Evolutionary conservation across 106 monocot genomes (phyloP).

Genomic region (Acanthochlamys bracteata): DNA sequence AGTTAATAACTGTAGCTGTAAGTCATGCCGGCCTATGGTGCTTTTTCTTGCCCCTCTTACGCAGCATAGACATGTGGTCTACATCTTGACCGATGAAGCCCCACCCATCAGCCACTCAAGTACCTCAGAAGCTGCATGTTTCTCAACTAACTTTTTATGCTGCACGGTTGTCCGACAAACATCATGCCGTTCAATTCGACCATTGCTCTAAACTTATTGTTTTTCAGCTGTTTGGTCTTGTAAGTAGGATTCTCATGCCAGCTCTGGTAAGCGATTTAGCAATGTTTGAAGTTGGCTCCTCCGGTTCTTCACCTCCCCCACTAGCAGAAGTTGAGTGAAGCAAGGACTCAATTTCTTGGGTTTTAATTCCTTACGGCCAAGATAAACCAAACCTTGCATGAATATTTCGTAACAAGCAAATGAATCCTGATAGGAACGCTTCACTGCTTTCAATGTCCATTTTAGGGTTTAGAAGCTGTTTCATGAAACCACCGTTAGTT

Average conservation of each 20-base stretch:
- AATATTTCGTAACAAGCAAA: conserved; percentile 67
- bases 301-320: conserved; percentile 68
- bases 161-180: conserved; percentile 77
- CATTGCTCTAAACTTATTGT: conserved; percentile 50
- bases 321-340: conserved; percentile 14
- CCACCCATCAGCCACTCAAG: conserved; percentile 75
- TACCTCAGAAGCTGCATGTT: conserved; percentile 81
- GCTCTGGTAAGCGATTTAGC: conserved; percentile 57
- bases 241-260: conserved; percentile 72
- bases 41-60: conserved; percentile 55
- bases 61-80: conserved; percentile 56
- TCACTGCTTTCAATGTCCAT: conserved; percentile 48
- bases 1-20: not conserved
- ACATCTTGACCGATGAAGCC: conserved; percentile 27
- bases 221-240: conserved; percentile 55
- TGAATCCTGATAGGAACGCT: conserved; percentile 67
- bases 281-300: conserved; percentile 84
- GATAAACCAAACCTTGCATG: conserved; percentile 68
- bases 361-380: conserved; percentile 62
- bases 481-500: not conserved
- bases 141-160: conserved; percentile 90
- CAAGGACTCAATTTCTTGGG: conserved; percentile 32
- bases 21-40: conserved; percentile 39
- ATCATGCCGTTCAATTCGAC: conserved; percentile 95
- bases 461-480: conserved; percentile 86